These are phyloP conservation scores for Talaromyces sp. DNA, from an alignment of 2,329 filamentous ascomycete genomes.

Conservation along the genomic window DNA sequence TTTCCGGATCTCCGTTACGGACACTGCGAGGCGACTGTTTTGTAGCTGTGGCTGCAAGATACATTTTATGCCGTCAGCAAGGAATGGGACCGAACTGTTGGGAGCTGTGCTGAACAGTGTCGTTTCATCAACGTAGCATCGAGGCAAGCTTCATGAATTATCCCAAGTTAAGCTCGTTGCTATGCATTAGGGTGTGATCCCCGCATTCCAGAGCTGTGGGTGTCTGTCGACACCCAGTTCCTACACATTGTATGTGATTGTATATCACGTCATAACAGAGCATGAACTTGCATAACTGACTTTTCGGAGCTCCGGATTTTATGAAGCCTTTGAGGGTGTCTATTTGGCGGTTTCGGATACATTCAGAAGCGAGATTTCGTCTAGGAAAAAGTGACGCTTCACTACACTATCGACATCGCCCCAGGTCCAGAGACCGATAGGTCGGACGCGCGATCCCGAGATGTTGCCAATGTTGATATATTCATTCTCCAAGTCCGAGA, in stretches of 20 bases:
- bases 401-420: not conserved
- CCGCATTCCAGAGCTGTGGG: slow-evolving; percentile 18
- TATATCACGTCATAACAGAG: not conserved
- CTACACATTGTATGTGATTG: not conserved
- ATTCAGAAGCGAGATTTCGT: not conserved
- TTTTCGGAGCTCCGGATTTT: not conserved
- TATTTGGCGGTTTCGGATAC: not conserved
- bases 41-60: slow-evolving; percentile 11
- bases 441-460: not conserved
- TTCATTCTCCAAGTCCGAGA: not conserved
- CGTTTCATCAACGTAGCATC: slow-evolving; percentile 11
- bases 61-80: slow-evolving; percentile 13
- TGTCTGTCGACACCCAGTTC: slow-evolving; percentile 3
- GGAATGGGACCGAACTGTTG: slow-evolving; percentile 15
- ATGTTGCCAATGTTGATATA: not conserved
- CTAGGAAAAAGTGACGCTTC: not conserved
- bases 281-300: not conserved
- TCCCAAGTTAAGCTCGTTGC: slow-evolving; percentile 12
- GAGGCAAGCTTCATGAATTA: slow-evolving; percentile 8
- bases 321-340: not conserved
- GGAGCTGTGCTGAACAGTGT: slow-evolving; percentile 1
- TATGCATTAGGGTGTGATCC: slow-evolving; percentile 19
- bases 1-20: slow-evolving; percentile 4
- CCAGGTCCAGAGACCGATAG: not conserved
- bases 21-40: not conserved